A percentile compares a stretch with the other conserved stretches of the same genome.
phyloP scores from a whole-genome alignment of 441 rosid genomes.

The Corymbia citriodora region DNA sequence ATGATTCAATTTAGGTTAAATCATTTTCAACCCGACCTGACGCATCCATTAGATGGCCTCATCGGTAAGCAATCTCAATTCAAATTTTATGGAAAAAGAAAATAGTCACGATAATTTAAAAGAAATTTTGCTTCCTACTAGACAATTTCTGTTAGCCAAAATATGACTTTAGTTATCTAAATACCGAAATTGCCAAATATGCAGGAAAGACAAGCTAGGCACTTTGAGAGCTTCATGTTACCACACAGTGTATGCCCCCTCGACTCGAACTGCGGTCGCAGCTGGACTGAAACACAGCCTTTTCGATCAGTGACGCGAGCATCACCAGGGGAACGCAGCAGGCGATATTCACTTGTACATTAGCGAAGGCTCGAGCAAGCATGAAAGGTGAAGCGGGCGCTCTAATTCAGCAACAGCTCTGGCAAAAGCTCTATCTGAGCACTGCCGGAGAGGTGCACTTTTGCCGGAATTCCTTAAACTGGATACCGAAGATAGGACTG shows the following conservation, averaged over 20 bases:
- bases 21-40: too few species aligned
- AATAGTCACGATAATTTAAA: background rate
- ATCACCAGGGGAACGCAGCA: conserved; percentile 35
- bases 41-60: too few species aligned
- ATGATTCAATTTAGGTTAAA: too few species aligned
- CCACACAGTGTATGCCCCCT: conserved; percentile 19
- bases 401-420: conserved; percentile 28
- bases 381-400: conserved; percentile 24
- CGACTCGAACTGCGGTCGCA: conserved; percentile 35
- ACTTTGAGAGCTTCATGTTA: conserved; percentile 28
- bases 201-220: conserved; percentile 42
- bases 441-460: conserved; percentile 32
- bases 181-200: background rate
- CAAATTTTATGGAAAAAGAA: too few species aligned
- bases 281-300: conserved; percentile 35
- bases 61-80: conserved; percentile 26
- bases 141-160: background rate
- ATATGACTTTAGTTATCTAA: background rate
- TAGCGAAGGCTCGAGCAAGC: conserved; percentile 40
- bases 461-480: background rate
- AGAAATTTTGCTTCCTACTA: too few species aligned
- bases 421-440: conserved; percentile 21
- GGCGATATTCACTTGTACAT: conserved; percentile 26
- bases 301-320: conserved; percentile 4
- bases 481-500: conserved; percentile 33